Evolutionary conservation across 371 early-diverging fungal species (phyloP).

Genomic region (Zancudomyces culisetae): DNA sequence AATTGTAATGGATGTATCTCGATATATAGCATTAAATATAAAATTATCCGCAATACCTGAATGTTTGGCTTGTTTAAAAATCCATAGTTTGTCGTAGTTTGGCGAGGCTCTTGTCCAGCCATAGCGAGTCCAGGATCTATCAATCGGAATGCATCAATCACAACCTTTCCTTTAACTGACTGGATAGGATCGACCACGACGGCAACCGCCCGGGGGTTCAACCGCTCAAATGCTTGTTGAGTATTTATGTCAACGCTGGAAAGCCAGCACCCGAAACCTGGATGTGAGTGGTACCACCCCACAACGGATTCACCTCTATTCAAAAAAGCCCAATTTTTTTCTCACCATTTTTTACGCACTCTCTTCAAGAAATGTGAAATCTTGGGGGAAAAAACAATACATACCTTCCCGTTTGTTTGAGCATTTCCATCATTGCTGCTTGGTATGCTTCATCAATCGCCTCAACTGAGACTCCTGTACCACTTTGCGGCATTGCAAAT

Average conservation of each 20-base stretch:
- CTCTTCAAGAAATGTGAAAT: neutral
- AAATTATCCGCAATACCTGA: constrained; percentile 27
- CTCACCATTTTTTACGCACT: neutral
- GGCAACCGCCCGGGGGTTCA: constrained; percentile 95
- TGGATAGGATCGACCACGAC: constrained; percentile 99
- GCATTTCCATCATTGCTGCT: constrained; percentile 99
- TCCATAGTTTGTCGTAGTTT: constrained; percentile 99
- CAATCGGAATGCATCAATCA: constrained; percentile 98
- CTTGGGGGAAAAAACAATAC: neutral
- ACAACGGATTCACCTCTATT: constrained; percentile 97
- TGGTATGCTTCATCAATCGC: constrained; percentile 99
- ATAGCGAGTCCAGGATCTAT: constrained; percentile 84
- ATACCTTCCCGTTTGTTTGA: constrained; percentile 84
- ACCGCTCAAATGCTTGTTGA: constrained; percentile 93
- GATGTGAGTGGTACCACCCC: constrained; percentile 99
- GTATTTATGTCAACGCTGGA: constrained; percentile 99
- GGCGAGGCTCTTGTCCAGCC: constrained; percentile 93
- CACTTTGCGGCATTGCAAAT: constrained; percentile 99
- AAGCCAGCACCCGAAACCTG: constrained; percentile 99
- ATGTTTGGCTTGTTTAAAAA: constrained; percentile 96
- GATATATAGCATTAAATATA: neutral
- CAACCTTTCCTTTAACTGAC: constrained; percentile 99
- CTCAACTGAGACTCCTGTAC: constrained; percentile 99
- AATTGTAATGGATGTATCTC: neutral
- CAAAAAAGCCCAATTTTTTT: neutral